phyloP scores from a whole-genome alignment of 371 early-diverging fungal species.

The Mucor racemosus region DNA sequence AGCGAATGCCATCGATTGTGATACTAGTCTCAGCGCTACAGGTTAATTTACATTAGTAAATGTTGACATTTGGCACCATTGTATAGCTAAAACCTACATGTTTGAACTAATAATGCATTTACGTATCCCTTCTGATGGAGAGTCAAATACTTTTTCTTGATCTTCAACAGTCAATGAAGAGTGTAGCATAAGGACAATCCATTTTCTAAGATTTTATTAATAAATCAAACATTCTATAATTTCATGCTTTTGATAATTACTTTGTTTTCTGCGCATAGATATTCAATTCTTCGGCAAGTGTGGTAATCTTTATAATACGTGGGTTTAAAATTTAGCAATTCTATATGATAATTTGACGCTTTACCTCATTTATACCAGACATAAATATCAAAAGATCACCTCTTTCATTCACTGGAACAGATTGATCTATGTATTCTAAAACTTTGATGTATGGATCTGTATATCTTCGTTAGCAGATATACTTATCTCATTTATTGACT shows the following conservation, averaged over 20 bases:
- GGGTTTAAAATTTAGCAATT: background rate
- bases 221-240: too few species aligned
- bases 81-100: background rate
- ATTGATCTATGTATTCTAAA: slow-evolving; percentile 66
- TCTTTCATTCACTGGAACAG: slow-evolving; percentile 59
- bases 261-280: slow-evolving; percentile 44
- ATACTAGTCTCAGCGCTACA: slow-evolving; percentile 94
- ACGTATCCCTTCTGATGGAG: slow-evolving; percentile 52
- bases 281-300: slow-evolving; percentile 51
- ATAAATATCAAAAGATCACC: slow-evolving; percentile 75
- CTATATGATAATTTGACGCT: background rate
- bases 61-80: background rate
- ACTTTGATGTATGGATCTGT: slow-evolving; percentile 65
- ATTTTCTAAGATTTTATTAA: slow-evolving; percentile 39
- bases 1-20: slow-evolving; percentile 96
- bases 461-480: background rate
- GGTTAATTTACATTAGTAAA: background rate
- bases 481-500: background rate
- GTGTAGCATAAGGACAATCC: slow-evolving; percentile 63
- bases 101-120: slow-evolving; percentile 66
- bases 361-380: slow-evolving; percentile 70
- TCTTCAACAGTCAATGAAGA: slow-evolving; percentile 57
- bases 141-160: slow-evolving; percentile 60
- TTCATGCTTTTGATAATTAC: slow-evolving; percentile 4
- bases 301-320: slow-evolving; percentile 43